Base-by-base conservation (phyloP, 148 eudicot species). In the Vaccinium corymbosum region DNA sequence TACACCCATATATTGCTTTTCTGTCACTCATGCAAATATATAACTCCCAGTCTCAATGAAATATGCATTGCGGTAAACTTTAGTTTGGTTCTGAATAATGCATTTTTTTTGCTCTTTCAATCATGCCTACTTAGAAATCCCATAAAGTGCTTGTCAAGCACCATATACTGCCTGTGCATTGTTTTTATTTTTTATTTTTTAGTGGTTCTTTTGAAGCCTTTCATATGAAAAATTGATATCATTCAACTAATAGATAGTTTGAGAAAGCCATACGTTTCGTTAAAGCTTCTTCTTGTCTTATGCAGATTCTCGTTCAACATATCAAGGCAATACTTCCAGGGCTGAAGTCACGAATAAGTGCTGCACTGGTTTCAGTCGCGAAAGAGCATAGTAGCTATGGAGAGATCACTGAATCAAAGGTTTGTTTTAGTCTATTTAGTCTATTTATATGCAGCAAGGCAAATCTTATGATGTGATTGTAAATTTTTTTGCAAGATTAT, bases 311-410 rank as follows among this genome's bases (percentile, higher is more conserved):
- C 77, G 96, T 97, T 79, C 98, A 93, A 88, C 99, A 97, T 87
- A 94, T 97, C 86, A 95, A 94, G 89, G 81, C 95, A 68, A 81
- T 97, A 55, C 98, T 97, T 83, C 99, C 99, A 14, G 88, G 92
- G 77, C 83, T 97, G 86, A 97, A 95, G 85, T 87, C 98, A 20
- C 97, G 94, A 81, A 95, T 97, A 80, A 97, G 91, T 42, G 85
- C 90, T 48, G 90, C 91, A 38, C 88, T 97, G 75, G 94, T 93
- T 79, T 87, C 95, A 59, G 93, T 95, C 82, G 95, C 98, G 19
- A 97, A 97, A 89, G 99, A 97, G 94, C 94, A 93, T 83, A 95
- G 96, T 70, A 94, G 99, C 87, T 97, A 93, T 86, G 99, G 99
- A 83, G 99, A 95, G 80, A 89, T 92, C 64, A 90, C 93, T 77